phyloP scores from a whole-genome alignment of 2,329 filamentous ascomycete genomes.

The Alternaria burnsii region DNA sequence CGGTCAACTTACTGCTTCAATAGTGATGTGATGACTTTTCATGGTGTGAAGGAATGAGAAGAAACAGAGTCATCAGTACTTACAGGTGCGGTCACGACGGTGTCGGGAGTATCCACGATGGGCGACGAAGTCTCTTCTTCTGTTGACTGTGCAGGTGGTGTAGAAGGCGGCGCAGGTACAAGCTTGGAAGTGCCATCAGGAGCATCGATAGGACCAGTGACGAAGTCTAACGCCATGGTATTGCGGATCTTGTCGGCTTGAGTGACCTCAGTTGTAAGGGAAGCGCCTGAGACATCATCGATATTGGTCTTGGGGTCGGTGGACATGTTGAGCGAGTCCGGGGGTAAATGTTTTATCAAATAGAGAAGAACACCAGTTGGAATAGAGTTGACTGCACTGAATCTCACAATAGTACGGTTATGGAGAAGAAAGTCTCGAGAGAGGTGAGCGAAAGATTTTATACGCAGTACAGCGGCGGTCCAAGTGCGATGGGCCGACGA shows the following conservation, averaged over 20 bases:
- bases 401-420: constrained; percentile 6
- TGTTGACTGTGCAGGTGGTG: constrained; percentile 6
- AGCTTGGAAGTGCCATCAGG: constrained; percentile 1
- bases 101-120: constrained; percentile 11
- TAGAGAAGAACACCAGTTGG: neutral
- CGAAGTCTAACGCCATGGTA: constrained; percentile 37
- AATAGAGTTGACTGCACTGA: neutral
- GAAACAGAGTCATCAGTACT: neutral
- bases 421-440: constrained; percentile 33
- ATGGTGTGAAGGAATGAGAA: neutral
- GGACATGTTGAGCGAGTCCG: constrained; percentile 15
- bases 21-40: neutral
- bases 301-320: constrained; percentile 6
- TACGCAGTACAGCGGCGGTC: constrained; percentile 15
- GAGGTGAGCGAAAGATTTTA: constrained; percentile 32
- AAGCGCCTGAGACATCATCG: neutral
- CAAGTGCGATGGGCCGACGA: constrained; percentile 4
- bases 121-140: constrained; percentile 3
- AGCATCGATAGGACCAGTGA: constrained; percentile 12
- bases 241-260: constrained; percentile 23
- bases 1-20: neutral
- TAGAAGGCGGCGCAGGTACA: constrained; percentile 10
- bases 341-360: neutral
- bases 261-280: constrained; percentile 6
- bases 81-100: constrained; percentile 3